Percentiles rank a stretch among this genome's conserved stretches.
phyloP scores from a whole-genome alignment of 2,329 filamentous ascomycete species.

The Ophidiomyces ophidiicola region DNA sequence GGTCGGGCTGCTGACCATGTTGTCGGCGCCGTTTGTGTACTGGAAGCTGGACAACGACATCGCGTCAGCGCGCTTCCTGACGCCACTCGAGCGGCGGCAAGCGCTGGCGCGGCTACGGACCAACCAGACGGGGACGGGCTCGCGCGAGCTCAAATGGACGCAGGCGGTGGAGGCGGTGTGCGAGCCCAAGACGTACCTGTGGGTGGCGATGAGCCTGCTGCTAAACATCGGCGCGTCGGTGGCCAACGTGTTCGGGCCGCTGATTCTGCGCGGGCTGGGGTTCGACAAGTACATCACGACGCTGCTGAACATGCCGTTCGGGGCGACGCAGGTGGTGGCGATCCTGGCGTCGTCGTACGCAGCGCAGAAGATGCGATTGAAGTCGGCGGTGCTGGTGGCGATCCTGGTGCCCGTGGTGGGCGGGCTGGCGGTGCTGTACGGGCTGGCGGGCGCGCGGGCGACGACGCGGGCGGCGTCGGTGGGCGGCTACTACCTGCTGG shows the following conservation, averaged over 20 bases:
- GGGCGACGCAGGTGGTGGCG: conserved; percentile 47
- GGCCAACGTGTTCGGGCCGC: conserved; percentile 52
- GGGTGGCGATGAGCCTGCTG: conserved; percentile 47
- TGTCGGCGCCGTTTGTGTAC: conserved; percentile 47
- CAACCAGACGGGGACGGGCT: conserved; percentile 39
- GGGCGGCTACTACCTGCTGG: conserved; percentile 52
- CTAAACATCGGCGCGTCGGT: conserved; percentile 54
- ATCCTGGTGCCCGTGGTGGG: conserved; percentile 50
- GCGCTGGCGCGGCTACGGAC: conserved; percentile 40
- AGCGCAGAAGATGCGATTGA: conserved; percentile 45
- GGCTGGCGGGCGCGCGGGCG: conserved; percentile 21
- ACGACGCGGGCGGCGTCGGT: conserved; percentile 42
- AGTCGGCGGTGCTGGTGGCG: conserved; percentile 43
- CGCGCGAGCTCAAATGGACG: conserved; percentile 35
- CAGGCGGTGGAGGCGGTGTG: conserved; percentile 34
- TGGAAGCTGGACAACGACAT: conserved; percentile 49
- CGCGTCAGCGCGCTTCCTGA: conserved; percentile 39
- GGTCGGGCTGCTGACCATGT: conserved; percentile 48
- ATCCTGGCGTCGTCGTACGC: conserved; percentile 49
- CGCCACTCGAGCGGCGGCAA: conserved; percentile 35
- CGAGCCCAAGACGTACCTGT: conserved; percentile 45
- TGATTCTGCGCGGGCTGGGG: conserved; percentile 50
- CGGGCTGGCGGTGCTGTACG: conserved; percentile 37
- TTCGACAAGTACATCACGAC: conserved; percentile 47
- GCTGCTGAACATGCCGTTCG: conserved; percentile 56